A percentile compares a stretch with the other conserved stretches of the same genome.
These are phyloP conservation scores for Sugiyamaella pinicola DNA, from an alignment of 1,139 yeast species.

Conservation along the genomic window DNA sequence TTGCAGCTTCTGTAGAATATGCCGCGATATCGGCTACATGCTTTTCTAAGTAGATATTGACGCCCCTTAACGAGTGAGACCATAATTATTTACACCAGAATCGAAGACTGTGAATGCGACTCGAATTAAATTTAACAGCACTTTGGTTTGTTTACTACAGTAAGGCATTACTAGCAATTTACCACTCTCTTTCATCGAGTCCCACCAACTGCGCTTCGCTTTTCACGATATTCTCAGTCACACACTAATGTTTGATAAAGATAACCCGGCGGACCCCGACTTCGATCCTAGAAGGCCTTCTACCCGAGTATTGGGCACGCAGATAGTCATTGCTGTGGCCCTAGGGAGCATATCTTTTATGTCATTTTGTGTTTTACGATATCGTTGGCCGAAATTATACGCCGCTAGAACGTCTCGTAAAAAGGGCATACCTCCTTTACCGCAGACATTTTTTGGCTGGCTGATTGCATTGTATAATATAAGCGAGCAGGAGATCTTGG, in stretches of 20 bases:
- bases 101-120: too few species aligned
- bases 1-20: too few species aligned
- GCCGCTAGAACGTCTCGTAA: slow-evolving; percentile 52
- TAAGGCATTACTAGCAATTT: too few species aligned
- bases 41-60: too few species aligned
- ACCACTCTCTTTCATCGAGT: too few species aligned
- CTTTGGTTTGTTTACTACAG: too few species aligned
- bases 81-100: too few species aligned
- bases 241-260: neutral
- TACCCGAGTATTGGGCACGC: slow-evolving; percentile 36
- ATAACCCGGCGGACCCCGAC: slow-evolving; percentile 20
- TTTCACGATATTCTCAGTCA: too few species aligned
- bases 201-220: too few species aligned
- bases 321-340: slow-evolving; percentile 55
- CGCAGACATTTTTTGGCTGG: slow-evolving; percentile 74
- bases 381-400: slow-evolving; percentile 70
- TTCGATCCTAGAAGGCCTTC: slow-evolving; percentile 27
- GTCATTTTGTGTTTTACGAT: slow-evolving; percentile 63
- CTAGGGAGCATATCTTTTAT: slow-evolving; percentile 67
- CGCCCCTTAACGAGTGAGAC: too few species aligned
- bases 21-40: too few species aligned
- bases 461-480: slow-evolving; percentile 63
- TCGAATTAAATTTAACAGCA: too few species aligned
- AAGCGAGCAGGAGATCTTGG: slow-evolving; percentile 74
- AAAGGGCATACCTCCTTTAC: slow-evolving; percentile 46